Percentiles rank a stretch among this genome's conserved stretches.
These are phyloP conservation scores for Stropharia rugosoannulata DNA, from an alignment of 768 basidiomycete species.

Conservation along the genomic window DNA sequence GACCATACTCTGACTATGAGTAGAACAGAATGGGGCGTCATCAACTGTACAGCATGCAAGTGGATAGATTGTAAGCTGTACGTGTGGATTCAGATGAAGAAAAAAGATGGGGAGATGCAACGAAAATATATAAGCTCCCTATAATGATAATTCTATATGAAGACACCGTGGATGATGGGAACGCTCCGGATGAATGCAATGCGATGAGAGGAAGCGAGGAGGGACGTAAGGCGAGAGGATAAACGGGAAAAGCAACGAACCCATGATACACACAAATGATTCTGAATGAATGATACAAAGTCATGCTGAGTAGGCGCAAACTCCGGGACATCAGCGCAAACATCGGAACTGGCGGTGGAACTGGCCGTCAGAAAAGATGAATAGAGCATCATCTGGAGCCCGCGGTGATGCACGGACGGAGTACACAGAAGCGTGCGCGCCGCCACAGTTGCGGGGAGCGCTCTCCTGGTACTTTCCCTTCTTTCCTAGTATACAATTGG, in stretches of 20 bases:
- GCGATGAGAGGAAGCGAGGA: not conserved
- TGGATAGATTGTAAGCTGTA: not conserved
- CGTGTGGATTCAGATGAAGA: not conserved
- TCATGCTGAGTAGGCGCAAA: not conserved
- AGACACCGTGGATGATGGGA: constrained; percentile 3
- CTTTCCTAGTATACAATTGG: constrained; percentile 13
- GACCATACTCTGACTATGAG: no score
- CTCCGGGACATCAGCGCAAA: constrained; percentile 16
- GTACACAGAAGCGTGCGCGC: not conserved
- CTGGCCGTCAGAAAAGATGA: constrained; percentile 18
- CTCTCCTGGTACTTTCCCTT: constrained; percentile 5
- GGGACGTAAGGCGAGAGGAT: not conserved
- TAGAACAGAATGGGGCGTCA: no score
- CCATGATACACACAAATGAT: not conserved
- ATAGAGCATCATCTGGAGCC: not conserved
- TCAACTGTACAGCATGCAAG: not conserved
- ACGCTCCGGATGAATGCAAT: constrained; percentile 9
- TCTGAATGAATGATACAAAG: not conserved
- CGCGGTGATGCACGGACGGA: not conserved
- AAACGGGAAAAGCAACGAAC: not conserved
- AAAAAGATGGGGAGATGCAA: not conserved
- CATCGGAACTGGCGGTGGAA: constrained; percentile 8
- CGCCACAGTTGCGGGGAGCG: not conserved
- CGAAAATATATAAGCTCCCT: constrained; percentile 2
- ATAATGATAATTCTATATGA: constrained; percentile 12